phyloP scores from a whole-genome alignment of 2,329 filamentous ascomycete genomes.

The Hypoxylon sp. region DNA sequence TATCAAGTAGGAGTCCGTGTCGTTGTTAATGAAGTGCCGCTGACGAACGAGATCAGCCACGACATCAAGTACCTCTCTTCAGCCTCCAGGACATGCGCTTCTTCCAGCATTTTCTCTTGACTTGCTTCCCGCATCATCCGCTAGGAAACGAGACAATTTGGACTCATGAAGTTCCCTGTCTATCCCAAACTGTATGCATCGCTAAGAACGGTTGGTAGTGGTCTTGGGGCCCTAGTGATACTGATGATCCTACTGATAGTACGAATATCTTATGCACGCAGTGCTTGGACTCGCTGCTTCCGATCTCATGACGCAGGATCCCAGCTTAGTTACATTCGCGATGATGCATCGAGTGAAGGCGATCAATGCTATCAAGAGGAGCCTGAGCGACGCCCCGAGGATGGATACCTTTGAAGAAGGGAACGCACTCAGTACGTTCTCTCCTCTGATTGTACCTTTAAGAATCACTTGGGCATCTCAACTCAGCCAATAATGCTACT shows the following conservation, averaged over 20 bases:
- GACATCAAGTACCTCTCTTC: slow-evolving; percentile 68
- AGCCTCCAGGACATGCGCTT: slow-evolving; percentile 74
- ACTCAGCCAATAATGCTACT: background rate
- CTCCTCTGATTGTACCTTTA: background rate
- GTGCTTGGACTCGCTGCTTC: slow-evolving; percentile 75
- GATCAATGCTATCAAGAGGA: slow-evolving; percentile 70
- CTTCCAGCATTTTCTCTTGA: slow-evolving; percentile 74
- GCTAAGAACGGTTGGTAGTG: background rate
- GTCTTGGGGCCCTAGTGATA: background rate
- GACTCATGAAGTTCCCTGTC: slow-evolving; percentile 74
- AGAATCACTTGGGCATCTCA: background rate
- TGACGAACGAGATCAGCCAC: slow-evolving; percentile 57
- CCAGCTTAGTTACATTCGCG: slow-evolving; percentile 66
- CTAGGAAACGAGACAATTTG: slow-evolving; percentile 74
- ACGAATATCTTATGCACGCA: slow-evolving; percentile 66
- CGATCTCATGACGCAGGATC: slow-evolving; percentile 66
- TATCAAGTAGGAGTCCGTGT: slow-evolving; percentile 58
- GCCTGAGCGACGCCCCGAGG: slow-evolving; percentile 59
- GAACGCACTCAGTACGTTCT: slow-evolving; percentile 60
- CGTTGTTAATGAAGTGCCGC: slow-evolving; percentile 29
- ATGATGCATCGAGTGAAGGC: slow-evolving; percentile 75
- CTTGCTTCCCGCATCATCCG: slow-evolving; percentile 73
- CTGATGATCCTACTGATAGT: slow-evolving; percentile 28
- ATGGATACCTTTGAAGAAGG: slow-evolving; percentile 62
- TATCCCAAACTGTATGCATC: slow-evolving; percentile 70